phyloP scores from a whole-genome alignment of 805 yeast genomes.

The Cyberlindnera amylophila region DNA sequence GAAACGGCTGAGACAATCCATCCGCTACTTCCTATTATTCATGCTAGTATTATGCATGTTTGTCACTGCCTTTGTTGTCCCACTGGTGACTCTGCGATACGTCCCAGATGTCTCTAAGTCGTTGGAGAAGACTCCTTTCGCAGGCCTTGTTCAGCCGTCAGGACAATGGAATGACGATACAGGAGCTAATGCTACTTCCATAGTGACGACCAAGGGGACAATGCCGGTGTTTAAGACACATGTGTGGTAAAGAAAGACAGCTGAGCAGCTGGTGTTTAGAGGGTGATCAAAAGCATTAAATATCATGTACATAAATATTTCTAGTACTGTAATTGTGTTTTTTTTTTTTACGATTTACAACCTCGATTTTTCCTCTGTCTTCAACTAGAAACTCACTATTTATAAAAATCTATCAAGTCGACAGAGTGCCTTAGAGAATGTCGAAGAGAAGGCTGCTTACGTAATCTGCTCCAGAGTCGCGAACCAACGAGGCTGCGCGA shows the following conservation, averaged over 20 bases:
- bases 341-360: no score
- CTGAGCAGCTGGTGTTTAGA: no score
- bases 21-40: constrained; percentile 45
- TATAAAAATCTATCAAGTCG: no score
- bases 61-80: constrained; percentile 41
- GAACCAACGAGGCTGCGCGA: no score
- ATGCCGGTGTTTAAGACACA: constrained; percentile 32
- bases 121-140: constrained; percentile 23
- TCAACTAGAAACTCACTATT: no score
- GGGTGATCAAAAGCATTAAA: no score
- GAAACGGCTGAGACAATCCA: constrained; percentile 38
- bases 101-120: constrained; percentile 26
- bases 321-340: no score
- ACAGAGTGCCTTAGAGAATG: no score
- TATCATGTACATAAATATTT: no score
- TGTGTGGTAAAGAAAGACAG: constrained; percentile 19
- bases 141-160: constrained; percentile 56
- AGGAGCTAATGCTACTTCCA: constrained; percentile 50
- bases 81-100: constrained; percentile 37
- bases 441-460: no score
- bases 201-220: constrained; percentile 37
- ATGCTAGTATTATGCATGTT: constrained; percentile 38
- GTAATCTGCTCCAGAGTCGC: no score
- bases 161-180: constrained; percentile 64
- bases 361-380: no score